phyloP scores from a whole-genome alignment of 176 grass and related monocot species.

The Microstegium vimineum region DNA sequence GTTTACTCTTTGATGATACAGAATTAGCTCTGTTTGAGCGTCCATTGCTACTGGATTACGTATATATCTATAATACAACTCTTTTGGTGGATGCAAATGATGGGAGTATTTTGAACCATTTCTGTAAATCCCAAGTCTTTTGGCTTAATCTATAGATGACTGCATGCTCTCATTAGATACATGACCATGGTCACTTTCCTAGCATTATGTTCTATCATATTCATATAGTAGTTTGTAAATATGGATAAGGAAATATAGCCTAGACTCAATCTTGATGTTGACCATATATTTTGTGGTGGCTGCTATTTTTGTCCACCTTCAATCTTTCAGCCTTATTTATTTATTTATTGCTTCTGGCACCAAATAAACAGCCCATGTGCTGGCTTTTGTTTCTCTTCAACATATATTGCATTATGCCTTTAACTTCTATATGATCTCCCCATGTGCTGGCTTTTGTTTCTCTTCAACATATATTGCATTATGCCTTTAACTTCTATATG shows the following conservation, averaged over 20 bases:
- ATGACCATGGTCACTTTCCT: background rate
- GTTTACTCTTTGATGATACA: background rate
- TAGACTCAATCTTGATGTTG: background rate
- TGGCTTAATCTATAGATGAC: background rate
- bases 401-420: background rate
- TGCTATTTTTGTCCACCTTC: background rate
- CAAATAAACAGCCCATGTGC: background rate
- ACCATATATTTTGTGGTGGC: background rate
- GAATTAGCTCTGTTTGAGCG: background rate
- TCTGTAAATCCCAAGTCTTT: background rate
- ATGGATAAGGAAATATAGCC: background rate
- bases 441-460: background rate
- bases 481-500: background rate
- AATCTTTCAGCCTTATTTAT: background rate
- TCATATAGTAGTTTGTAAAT: background rate
- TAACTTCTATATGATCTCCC: background rate
- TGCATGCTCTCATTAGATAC: background rate
- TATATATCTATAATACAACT: background rate
- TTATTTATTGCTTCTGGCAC: background rate
- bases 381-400: background rate
- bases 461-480: background rate
- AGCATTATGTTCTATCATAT: background rate
- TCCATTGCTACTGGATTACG: background rate
- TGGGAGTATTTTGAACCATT: background rate
- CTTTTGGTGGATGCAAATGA: background rate